phyloP scores from a whole-genome alignment of 179 eudicot genomes.

The Beta macrorhiza region DNA sequence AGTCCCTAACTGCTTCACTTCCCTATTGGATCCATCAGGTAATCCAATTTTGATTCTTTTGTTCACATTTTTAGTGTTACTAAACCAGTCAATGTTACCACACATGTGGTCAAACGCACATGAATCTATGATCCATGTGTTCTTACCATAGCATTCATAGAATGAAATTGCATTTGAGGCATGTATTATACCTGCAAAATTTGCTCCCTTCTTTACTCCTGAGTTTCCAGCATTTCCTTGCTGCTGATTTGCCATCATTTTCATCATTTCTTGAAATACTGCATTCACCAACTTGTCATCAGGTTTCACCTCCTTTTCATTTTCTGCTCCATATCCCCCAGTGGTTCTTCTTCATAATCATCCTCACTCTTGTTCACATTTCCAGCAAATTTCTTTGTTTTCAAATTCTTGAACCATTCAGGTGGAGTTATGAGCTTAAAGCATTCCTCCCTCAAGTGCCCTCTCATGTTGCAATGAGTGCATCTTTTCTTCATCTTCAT shows the following conservation, averaged over 20 bases:
- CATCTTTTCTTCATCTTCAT: background rate
- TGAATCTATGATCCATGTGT: background rate
- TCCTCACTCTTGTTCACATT: background rate
- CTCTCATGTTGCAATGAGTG: background rate
- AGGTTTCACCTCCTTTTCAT: background rate
- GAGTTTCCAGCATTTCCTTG: too few relatives aligned
- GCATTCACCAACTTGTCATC: background rate
- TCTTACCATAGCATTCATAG: too few relatives aligned
- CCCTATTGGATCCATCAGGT: background rate
- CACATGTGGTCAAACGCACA: slow-evolving; percentile 8
- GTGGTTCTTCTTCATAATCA: background rate
- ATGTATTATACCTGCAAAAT: background rate
- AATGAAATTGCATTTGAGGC: background rate
- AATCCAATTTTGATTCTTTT: background rate
- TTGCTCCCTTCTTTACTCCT: background rate
- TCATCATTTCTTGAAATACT: background rate
- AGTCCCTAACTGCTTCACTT: background rate
- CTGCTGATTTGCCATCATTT: background rate
- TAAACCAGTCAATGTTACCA: background rate
- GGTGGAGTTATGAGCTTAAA: background rate
- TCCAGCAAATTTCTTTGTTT: background rate
- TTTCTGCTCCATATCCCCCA: background rate
- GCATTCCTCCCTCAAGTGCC: background rate
- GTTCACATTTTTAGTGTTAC: background rate
- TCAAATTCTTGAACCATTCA: background rate